Conservation (phyloP, 2,329 filamentous ascomycete genomes). For the Neonectria neomacrospora region DNA sequence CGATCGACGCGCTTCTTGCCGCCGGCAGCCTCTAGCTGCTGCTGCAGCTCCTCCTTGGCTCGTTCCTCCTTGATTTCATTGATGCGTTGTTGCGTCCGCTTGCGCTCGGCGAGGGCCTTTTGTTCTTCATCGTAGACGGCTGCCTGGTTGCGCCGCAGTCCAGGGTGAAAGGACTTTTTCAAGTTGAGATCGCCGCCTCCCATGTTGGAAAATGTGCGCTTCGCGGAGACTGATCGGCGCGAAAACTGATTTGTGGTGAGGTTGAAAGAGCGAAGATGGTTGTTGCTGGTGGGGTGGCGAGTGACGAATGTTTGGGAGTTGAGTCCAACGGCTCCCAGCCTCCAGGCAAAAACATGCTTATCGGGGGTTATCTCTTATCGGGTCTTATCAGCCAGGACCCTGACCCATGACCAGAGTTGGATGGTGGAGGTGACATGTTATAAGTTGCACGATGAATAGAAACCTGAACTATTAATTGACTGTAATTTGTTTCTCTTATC, state of each 20-base stretch:
- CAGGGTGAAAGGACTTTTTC: constrained; percentile 95
- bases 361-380: constrained; percentile 31
- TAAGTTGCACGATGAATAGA: not conserved
- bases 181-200: constrained; percentile 95
- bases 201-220: constrained; percentile 65
- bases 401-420: not conserved
- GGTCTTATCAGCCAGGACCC: constrained; percentile 7
- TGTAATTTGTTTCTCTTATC: not conserved
- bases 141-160: constrained; percentile 88
- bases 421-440: too few species aligned
- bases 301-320: constrained; percentile 12
- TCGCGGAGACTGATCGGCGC: constrained; percentile 3
- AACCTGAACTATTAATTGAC: too few species aligned
- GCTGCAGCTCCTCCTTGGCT: constrained; percentile 89
- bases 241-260: constrained; percentile 23
- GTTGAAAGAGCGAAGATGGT: constrained; percentile 20
- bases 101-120: constrained; percentile 92
- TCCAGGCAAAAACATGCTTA: constrained; percentile 23
- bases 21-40: constrained; percentile 88
- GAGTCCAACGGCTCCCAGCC: constrained; percentile 23
- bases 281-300: constrained; percentile 37
- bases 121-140: constrained; percentile 92
- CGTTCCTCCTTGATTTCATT: constrained; percentile 96
- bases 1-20: constrained; percentile 82
- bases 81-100: constrained; percentile 88